Evolutionary conservation across 2,329 filamentous ascomycete genomes (phyloP).

Genomic region (Pleurostoma richardsiae): DNA sequence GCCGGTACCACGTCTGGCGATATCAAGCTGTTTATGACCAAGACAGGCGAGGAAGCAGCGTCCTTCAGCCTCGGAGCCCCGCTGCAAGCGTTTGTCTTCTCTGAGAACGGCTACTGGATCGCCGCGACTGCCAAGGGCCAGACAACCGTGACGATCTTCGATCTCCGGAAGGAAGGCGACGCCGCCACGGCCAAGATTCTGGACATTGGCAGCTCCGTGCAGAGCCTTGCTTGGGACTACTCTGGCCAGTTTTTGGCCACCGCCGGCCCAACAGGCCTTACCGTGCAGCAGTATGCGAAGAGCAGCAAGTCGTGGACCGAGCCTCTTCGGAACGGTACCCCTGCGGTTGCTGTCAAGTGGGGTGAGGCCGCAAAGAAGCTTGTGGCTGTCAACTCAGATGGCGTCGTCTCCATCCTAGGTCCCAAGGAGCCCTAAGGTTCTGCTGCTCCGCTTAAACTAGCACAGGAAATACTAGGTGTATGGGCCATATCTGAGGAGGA

Average conservation of each 20-base stretch:
- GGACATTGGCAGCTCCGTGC: constrained; percentile 74
- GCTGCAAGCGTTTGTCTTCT: constrained; percentile 76
- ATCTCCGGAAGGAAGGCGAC: constrained; percentile 86
- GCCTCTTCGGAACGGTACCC: constrained; percentile 69
- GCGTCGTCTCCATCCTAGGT: constrained; percentile 67
- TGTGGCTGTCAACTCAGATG: constrained; percentile 69
- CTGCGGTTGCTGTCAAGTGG: constrained; percentile 73
- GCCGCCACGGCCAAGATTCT: constrained; percentile 77
- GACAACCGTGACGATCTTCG: constrained; percentile 79
- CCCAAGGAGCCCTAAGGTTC: constrained; percentile 34
- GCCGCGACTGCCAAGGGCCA: constrained; percentile 76
- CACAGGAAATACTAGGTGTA: no score
- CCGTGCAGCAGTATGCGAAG: constrained; percentile 88
- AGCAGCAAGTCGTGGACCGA: constrained; percentile 84
- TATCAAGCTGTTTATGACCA: constrained; percentile 86
- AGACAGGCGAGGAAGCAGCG: constrained; percentile 70
- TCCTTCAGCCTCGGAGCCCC: constrained; percentile 66
- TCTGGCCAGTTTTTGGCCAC: constrained; percentile 88
- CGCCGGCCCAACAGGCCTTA: constrained; percentile 72
- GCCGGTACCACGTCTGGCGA: constrained; percentile 75
- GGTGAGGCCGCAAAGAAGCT: constrained; percentile 69
- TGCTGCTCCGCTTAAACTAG: no score
- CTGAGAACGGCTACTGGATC: constrained; percentile 96
- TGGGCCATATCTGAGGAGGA: no score
- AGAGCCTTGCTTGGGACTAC: constrained; percentile 84